Base-by-base conservation (phyloP, 1,284 basidiomycete genomes). In the Phellinidium pouzarii region DNA sequence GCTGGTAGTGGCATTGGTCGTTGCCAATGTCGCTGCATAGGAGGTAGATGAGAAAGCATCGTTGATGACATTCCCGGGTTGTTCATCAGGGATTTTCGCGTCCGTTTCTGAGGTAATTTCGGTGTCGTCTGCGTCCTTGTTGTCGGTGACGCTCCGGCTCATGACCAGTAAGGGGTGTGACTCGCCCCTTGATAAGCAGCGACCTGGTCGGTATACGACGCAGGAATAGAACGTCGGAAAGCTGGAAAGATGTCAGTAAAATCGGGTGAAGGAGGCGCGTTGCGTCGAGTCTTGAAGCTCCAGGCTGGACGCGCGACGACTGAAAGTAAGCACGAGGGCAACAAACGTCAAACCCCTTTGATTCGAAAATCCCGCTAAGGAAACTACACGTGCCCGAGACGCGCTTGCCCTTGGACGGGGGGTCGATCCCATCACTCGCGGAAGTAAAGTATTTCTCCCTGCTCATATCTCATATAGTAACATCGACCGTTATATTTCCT, bases 101-200 rank as follows among this genome's bases (percentile, higher is more conserved):
- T 36, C 41, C 17, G 23, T 14, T 5, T 44, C 14, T 29, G 48
- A 43, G 17, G 40, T 37, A 29, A 45, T 19, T 34, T 40, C 50
- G 47, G 53, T 22, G 36, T 54, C 53, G 47, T 44, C 41, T 42
- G 40, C n/a, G 40, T 34, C 40, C 29, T 37, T 48, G 29, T 48
- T 49, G 52, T 43, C 45, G 46, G 22, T 26, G 48, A 45, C 53
- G 42, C 53, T 48, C 42, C 48, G 53, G 48, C 48, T 54, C 53
- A 54, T 54, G 48, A 38, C 53, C 47, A 54, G 48, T 27, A 23
- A 44, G 48, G 48, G 42, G 36, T 41, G 29, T 17, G 23, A 41
- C 23, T 25, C 17, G 38, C 38, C 48, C 40, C 48, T 29, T 23
- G 37, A 40, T 42, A 22, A 31, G 22, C 12, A 29, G 20, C n/a